Conservation (phyloP, 805 yeast species). For the Metschnikowia rubicola region DNA sequence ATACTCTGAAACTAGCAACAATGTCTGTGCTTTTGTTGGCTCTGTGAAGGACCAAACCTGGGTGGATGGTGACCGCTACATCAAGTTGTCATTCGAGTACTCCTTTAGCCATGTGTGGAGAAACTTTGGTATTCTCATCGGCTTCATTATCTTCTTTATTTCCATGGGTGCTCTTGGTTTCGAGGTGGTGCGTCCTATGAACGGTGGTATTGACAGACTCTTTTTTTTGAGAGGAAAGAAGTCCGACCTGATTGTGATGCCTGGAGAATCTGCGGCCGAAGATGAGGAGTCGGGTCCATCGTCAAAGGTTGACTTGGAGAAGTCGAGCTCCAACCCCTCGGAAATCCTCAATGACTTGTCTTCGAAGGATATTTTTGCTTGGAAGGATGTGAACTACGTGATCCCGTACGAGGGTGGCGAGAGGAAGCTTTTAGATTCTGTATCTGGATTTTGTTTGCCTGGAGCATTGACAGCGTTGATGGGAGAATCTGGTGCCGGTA, state of each 20-base stretch:
- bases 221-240: slow-evolving; percentile 27
- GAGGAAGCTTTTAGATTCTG: slow-evolving; percentile 33
- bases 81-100: slow-evolving; percentile 32
- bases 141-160: slow-evolving; percentile 20
- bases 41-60: slow-evolving; percentile 16
- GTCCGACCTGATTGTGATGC: slow-evolving; percentile 18
- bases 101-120: slow-evolving; percentile 44
- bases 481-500: slow-evolving; percentile 68
- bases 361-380: slow-evolving; percentile 31
- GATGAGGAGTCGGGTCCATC: slow-evolving; percentile 18
- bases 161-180: slow-evolving; percentile 23
- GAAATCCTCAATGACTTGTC: slow-evolving; percentile 14
- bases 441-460: slow-evolving; percentile 39
- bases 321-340: slow-evolving; percentile 2
- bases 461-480: slow-evolving; percentile 57
- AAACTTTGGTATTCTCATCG: slow-evolving; percentile 46
- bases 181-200: slow-evolving; percentile 27
- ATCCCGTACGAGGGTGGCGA: slow-evolving; percentile 46
- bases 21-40: slow-evolving; percentile 15
- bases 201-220: slow-evolving; percentile 32
- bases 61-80: slow-evolving; percentile 31
- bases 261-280: slow-evolving; percentile 8
- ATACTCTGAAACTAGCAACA: slow-evolving; percentile 14
- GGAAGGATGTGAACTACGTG: slow-evolving; percentile 60
- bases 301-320: slow-evolving; percentile 5